phyloP scores from a whole-genome alignment of 2,329 filamentous ascomycete genomes.

The Spiromastix sp. region DNA sequence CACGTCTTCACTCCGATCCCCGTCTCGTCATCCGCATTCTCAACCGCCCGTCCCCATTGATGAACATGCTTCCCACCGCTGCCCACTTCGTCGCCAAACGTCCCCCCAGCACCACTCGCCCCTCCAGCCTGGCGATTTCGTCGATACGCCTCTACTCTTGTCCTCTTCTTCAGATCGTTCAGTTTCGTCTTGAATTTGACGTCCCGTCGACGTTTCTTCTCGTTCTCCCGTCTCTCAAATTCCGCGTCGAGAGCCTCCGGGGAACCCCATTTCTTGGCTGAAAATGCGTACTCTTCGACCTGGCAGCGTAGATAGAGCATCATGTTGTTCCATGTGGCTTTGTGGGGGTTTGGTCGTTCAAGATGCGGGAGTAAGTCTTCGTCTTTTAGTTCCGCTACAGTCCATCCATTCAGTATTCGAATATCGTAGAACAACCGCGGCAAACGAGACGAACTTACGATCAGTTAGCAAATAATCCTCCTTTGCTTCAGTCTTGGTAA shows the following conservation, averaged over 20 bases:
- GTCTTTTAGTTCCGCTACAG: slow-evolving; percentile 75
- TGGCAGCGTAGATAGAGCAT: slow-evolving; percentile 92
- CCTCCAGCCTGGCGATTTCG: slow-evolving; percentile 50
- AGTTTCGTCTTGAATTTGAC: slow-evolving; percentile 86
- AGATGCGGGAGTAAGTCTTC: slow-evolving; percentile 77
- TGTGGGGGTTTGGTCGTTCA: slow-evolving; percentile 85
- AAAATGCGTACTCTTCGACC: slow-evolving; percentile 87
- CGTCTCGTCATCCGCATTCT: slow-evolving; percentile 49
- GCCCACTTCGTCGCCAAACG: slow-evolving; percentile 69
- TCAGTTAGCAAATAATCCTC: slow-evolving; percentile 95
- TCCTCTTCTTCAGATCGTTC: slow-evolving; percentile 83
- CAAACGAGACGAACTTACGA: slow-evolving; percentile 48
- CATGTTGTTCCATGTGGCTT: slow-evolving; percentile 96
- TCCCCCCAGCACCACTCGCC: slow-evolving; percentile 33
- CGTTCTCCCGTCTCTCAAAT: slow-evolving; percentile 65
- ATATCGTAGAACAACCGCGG: too few relatives aligned
- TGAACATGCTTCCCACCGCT: slow-evolving; percentile 68
- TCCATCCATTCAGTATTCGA: too few relatives aligned
- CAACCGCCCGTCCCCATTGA: slow-evolving; percentile 60
- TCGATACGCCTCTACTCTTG: slow-evolving; percentile 79
- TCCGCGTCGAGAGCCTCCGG: slow-evolving; percentile 77
- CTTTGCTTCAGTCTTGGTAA: slow-evolving; percentile 93
- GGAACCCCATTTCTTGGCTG: slow-evolving; percentile 76
- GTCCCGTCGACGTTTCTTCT: slow-evolving; percentile 80
- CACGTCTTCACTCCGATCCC: slow-evolving; percentile 59